Percentiles rank a stretch among this genome's conserved stretches.
Evolutionary conservation across 1,139 yeast genomes (phyloP).

Genomic region (Suhomyces coccinellae): DNA sequence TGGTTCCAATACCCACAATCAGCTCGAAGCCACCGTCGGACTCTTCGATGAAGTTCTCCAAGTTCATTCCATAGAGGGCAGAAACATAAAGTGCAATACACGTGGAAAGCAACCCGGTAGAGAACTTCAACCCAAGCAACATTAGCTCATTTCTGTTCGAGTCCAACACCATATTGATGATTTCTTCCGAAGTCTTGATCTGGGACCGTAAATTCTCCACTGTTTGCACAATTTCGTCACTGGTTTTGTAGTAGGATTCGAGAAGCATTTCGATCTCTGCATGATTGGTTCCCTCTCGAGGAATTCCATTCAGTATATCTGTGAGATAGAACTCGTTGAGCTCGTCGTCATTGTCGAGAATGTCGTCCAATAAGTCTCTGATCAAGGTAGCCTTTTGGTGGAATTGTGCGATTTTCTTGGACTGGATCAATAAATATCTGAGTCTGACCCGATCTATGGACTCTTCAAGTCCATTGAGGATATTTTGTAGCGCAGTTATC

Average conservation of each 20-base stretch:
- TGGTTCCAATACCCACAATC: constrained; percentile 30
- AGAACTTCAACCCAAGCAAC: constrained; percentile 46
- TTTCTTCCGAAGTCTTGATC: constrained; percentile 48
- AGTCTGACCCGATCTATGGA: constrained; percentile 43
- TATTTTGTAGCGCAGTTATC: constrained; percentile 38
- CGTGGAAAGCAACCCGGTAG: constrained; percentile 44
- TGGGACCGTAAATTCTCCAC: constrained; percentile 42
- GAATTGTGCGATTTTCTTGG: constrained; percentile 46
- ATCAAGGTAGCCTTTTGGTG: constrained; percentile 44
- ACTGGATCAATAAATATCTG: constrained; percentile 43
- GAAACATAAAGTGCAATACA: constrained; percentile 42
- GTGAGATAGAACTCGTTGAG: constrained; percentile 43
- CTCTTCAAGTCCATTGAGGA: constrained; percentile 39
- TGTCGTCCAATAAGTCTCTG: constrained; percentile 41
- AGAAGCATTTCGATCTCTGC: constrained; percentile 45
- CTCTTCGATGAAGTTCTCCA: constrained; percentile 39
- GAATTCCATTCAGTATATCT: constrained; percentile 25
- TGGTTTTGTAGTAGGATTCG: constrained; percentile 45
- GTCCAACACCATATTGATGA: constrained; percentile 46
- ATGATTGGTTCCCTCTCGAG: constrained; percentile 37
- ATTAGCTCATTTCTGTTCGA: constrained; percentile 50
- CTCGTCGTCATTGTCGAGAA: constrained; percentile 43
- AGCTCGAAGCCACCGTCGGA: constrained; percentile 39
- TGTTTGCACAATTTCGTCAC: constrained; percentile 49
- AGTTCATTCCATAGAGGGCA: constrained; percentile 48